Percentiles rank a stretch among this genome's conserved stretches.
These are phyloP conservation scores for Saccharum officinarum DNA, from an alignment of 176 grass and related monocot genomes.

Conservation along the genomic window DNA sequence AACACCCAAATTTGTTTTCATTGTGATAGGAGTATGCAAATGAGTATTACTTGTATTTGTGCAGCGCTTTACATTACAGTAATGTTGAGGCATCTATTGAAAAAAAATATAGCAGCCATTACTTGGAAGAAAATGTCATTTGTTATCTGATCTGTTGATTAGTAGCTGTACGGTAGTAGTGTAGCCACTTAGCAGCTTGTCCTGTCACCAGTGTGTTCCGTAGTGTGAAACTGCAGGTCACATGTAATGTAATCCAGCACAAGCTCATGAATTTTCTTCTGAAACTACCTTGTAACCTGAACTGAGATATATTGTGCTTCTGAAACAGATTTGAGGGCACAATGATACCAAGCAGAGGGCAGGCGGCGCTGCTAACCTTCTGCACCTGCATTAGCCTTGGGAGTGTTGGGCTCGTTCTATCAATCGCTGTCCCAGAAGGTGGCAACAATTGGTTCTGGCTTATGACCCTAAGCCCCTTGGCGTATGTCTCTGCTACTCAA, in stretches of 20 bases:
- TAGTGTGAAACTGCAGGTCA: background rate
- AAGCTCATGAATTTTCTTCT: background rate
- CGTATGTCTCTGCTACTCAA: conserved; percentile 56
- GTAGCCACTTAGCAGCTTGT: background rate
- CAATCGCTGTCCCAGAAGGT: conserved; percentile 85
- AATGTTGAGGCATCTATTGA: background rate
- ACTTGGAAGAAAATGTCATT: background rate
- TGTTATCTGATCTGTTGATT: background rate
- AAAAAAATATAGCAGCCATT: background rate
- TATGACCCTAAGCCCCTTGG: conserved; percentile 80
- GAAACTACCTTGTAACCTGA: background rate
- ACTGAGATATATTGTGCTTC: background rate
- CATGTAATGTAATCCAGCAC: background rate
- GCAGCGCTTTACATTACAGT: too few species aligned
- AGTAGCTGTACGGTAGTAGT: background rate
- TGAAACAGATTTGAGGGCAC: conserved; percentile 79
- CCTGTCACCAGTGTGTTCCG: background rate
- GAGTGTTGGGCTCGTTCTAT: conserved; percentile 86
- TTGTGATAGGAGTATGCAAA: background rate
- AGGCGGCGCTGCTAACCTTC: conserved; percentile 91
- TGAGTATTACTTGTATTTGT: background rate
- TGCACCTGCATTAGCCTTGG: conserved; percentile 94
- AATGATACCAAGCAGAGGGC: conserved; percentile 88
- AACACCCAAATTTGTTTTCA: background rate
- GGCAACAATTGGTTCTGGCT: conserved; percentile 99